A percentile compares a stretch with the other conserved stretches of the same genome.
Conservation (phyloP, 495 filamentous ascomycete species). For the Acidomyces sp. region DNA sequence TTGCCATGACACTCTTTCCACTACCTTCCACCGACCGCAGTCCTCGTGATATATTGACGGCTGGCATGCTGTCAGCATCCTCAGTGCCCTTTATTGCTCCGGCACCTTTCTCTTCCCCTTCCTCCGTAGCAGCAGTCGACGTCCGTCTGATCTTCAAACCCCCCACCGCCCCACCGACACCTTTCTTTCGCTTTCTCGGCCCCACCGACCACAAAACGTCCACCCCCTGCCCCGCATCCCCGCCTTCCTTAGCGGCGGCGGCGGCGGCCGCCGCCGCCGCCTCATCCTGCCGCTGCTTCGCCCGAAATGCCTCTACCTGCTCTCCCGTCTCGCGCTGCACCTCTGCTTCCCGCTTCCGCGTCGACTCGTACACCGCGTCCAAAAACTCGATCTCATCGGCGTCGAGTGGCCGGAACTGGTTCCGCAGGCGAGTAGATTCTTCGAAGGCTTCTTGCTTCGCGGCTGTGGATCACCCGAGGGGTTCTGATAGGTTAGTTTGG, state of each 20-base stretch:
- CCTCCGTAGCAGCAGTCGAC: conserved; percentile 21
- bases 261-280: conserved; percentile 29
- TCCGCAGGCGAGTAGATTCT: conserved; percentile 60
- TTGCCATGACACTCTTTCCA: too few species aligned
- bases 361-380: conserved; percentile 59
- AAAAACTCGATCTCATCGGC: conserved; percentile 91
- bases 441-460: conserved; percentile 96
- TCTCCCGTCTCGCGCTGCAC: conserved; percentile 63
- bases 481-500: too few species aligned
- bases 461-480: too few species aligned
- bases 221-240: too few species aligned
- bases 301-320: conserved; percentile 55
- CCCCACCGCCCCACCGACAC: conserved; percentile 37
- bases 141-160: conserved; percentile 44
- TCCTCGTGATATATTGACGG: too few species aligned
- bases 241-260: conserved; percentile 28
- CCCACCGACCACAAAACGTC: conserved; percentile 44
- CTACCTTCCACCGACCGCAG: too few species aligned
- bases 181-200: conserved; percentile 46
- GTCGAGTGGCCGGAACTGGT: conserved; percentile 88
- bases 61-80: too few species aligned
- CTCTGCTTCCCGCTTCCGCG: conserved; percentile 55
- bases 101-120: neutral
- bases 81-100: too few species aligned
- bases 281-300: conserved; percentile 56